Evolutionary conservation across 352 stramenopile genomes (phyloP), one percentile per base, ranked within the genome.

Genomic region (Phytophthora tentaculata): DNA sequence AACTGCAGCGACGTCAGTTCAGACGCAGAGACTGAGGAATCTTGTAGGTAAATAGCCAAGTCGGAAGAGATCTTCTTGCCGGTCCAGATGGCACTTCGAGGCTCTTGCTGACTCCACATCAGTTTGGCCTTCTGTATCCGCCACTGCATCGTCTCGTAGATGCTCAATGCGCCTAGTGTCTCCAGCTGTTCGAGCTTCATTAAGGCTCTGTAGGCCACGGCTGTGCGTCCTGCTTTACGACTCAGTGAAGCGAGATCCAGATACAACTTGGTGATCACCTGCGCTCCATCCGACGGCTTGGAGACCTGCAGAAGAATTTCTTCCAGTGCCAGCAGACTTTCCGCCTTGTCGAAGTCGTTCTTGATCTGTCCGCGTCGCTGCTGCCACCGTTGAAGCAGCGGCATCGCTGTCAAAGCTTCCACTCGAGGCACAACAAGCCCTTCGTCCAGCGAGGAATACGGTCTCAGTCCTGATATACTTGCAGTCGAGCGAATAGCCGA

Each of bases 91-190:
- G 87, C 87, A 72, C 86, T 93, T 2, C 83, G 74, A 17, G 71
- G 67, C 54, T 96, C 89, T 14, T 80, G 74, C 24, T 94, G 81
- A n/a, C 68, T 85, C 85, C 87, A 96, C 10, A 94, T 62, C 13
- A 95, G 59, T 59, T 93, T 92, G 2, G 87, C 83, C 24, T 89
- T 90, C 57, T 95, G 78, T 64, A 94, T 83, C 23, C 85, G 81
- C 81, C 84, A 94, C 52, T 84, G 53, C 24, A 89, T 77, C 47
- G 65, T 61, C 12, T 91, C 76, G 28, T 78, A 54, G n/a, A 83
- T 52, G 20, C 53, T 44, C 13, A 95, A 52, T 0, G 67, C 51
- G 0, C 71, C 76, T 24, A 56, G 41, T 9, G 74, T 55, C 17
- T 89, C 13, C 12, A 95, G 76, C 20, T 88, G 54, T 37, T 93